Conservation (phyloP, 2,329 filamentous ascomycete genomes). For the Davidsoniella australis region DNA sequence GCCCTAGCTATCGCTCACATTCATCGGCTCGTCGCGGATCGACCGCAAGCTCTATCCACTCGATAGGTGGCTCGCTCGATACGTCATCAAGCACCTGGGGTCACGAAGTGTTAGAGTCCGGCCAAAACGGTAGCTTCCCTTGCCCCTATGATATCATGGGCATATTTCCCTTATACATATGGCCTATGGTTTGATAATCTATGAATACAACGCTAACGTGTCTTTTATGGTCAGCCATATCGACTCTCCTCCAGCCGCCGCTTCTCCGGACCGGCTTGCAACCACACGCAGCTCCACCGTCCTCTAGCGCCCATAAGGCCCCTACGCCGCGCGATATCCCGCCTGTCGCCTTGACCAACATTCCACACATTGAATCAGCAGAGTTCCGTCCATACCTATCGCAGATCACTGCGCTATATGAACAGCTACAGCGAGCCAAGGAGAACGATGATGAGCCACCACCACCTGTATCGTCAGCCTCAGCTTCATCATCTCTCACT, state of each 20-base stretch:
- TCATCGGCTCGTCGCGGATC: conserved; percentile 48
- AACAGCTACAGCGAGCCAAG: conserved; percentile 72
- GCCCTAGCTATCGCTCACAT: conserved; percentile 22
- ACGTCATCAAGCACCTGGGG: conserved; percentile 40
- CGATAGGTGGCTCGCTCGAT: conserved; percentile 71
- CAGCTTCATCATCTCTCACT: conserved; percentile 2
- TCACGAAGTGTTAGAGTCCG: conserved; percentile 48
- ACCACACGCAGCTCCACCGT: conserved; percentile 55
- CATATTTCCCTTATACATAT: background rate
- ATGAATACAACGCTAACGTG: background rate
- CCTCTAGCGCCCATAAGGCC: conserved; percentile 57
- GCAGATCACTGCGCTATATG: conserved; percentile 75
- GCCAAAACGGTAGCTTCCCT: conserved; percentile 55
- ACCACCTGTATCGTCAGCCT: conserved; percentile 16
- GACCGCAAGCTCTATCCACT: conserved; percentile 72
- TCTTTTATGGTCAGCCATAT: conserved; percentile 49
- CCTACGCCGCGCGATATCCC: conserved; percentile 83
- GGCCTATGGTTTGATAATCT: background rate
- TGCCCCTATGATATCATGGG: background rate
- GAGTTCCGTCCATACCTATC: conserved; percentile 73
- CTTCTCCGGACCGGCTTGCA: conserved; percentile 78
- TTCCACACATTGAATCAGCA: conserved; percentile 60
- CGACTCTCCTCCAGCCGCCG: conserved; percentile 77
- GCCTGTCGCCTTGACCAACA: conserved; percentile 78
- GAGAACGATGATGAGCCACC: conserved; percentile 51